Percentiles rank a stretch among this genome's conserved stretches.
Conservation (phyloP, 2,329 filamentous ascomycete species). For the Hortaea werneckii region DNA sequence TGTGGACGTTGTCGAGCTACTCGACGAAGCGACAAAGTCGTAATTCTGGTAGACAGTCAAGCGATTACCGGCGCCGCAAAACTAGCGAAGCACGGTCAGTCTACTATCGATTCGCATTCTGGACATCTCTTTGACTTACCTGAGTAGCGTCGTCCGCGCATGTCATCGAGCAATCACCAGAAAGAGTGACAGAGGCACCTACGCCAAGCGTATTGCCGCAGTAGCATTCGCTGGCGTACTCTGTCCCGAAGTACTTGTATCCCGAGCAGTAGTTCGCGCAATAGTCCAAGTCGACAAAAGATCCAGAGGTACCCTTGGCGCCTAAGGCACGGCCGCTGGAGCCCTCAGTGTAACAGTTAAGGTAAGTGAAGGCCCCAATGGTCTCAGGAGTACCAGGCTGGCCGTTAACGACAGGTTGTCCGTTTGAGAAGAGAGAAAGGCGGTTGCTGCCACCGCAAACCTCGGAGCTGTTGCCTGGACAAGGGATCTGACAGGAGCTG, state of each 20-base stretch:
- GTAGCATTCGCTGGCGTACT: slow-evolving; percentile 30
- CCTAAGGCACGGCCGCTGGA: slow-evolving; percentile 18
- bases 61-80: slow-evolving; percentile 20
- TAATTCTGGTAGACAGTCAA: slow-evolving; percentile 20
- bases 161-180: slow-evolving; percentile 18
- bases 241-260: slow-evolving; percentile 31
- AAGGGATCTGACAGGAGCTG: slow-evolving; percentile 19
- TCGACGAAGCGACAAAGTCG: slow-evolving; percentile 7
- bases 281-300: slow-evolving; percentile 30
- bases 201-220: slow-evolving; percentile 16
- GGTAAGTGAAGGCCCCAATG: slow-evolving; percentile 18
- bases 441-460: slow-evolving; percentile 23
- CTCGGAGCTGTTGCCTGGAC: slow-evolving; percentile 23
- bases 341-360: slow-evolving; percentile 24
- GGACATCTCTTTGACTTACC: not conserved
- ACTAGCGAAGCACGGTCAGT: not conserved
- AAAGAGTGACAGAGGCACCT: slow-evolving; percentile 7
- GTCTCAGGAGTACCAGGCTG: slow-evolving; percentile 19
- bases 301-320: slow-evolving; percentile 14
- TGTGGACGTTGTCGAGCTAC: slow-evolving; percentile 4
- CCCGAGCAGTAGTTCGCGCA: slow-evolving; percentile 27
- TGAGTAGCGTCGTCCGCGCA: slow-evolving; percentile 19
- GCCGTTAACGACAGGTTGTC: slow-evolving; percentile 10
- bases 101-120: no score
- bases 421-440: slow-evolving; percentile 24